Conservation (phyloP, 1,139 yeast genomes). For the Saccharomyces pastorianus region DNA sequence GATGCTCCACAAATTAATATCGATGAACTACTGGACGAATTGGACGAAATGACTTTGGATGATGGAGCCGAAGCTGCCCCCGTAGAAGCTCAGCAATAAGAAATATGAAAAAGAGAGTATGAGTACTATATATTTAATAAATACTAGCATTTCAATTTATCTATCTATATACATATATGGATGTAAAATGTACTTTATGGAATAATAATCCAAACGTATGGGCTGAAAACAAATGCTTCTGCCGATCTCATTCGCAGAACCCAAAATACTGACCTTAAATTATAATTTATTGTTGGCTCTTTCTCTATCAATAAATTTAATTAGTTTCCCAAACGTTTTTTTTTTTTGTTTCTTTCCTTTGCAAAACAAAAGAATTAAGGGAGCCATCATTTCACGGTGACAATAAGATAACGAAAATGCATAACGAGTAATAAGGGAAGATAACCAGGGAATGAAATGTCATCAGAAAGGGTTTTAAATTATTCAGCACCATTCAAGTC, state of each 20-base stretch:
- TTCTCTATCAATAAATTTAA: too few relatives aligned
- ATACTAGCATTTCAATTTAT: background rate
- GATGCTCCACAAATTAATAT: constrained; percentile 71
- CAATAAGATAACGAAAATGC: background rate
- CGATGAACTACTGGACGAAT: constrained; percentile 81
- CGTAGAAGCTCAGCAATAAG: background rate
- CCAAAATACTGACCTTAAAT: too few relatives aligned
- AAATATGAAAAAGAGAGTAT: background rate
- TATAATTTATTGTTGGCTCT: too few relatives aligned
- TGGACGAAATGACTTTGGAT: constrained; percentile 84
- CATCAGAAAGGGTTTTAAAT: constrained; percentile 24
- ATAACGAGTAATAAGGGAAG: background rate
- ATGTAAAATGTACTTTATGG: background rate
- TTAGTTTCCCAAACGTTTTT: too few relatives aligned
- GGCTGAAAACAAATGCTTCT: too few relatives aligned
- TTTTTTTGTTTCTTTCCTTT: background rate
- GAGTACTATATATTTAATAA: background rate
- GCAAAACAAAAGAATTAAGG: background rate
- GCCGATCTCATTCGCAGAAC: too few relatives aligned
- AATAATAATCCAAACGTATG: too few relatives aligned
- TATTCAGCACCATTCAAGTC: constrained; percentile 53
- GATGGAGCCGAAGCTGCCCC: constrained; percentile 19
- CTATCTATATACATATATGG: background rate
- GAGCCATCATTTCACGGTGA: background rate
- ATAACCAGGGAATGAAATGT: constrained; percentile 3